phyloP scores from a whole-genome alignment of 73 alveolate genomes.

The Diophrys appendiculata region DNA sequence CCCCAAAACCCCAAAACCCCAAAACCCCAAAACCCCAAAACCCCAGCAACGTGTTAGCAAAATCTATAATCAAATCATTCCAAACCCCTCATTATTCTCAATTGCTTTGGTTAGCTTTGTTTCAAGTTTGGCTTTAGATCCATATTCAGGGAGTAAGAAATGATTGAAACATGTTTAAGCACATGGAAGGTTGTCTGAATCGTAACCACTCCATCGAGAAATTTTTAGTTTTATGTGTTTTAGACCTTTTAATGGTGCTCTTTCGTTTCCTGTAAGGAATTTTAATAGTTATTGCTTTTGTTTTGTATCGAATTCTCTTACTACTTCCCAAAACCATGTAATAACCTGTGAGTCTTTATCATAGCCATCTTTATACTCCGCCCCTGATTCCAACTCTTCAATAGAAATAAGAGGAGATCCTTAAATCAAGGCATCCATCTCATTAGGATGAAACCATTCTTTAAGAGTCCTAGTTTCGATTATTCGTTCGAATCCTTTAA shows the following conservation, averaged over 20 bases:
- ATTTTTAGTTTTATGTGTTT: slow-evolving; percentile 31
- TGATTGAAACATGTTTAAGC: slow-evolving; percentile 98
- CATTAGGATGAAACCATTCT: slow-evolving; percentile 74
- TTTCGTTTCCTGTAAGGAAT: slow-evolving; percentile 84
- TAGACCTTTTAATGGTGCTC: slow-evolving; percentile 89
- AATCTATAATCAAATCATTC: slow-evolving; percentile 83
- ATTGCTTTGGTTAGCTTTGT: slow-evolving; percentile 77
- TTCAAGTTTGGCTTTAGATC: slow-evolving; percentile 75
- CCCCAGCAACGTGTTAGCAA: no score
- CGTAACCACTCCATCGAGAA: slow-evolving; percentile 45
- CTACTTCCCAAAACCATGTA: slow-evolving; percentile 77
- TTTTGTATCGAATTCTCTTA: slow-evolving; percentile 60
- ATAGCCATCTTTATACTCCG: slow-evolving; percentile 78
- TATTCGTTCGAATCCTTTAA: slow-evolving; percentile 36
- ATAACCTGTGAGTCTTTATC: slow-evolving; percentile 46
- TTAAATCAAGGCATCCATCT: slow-evolving; percentile 78
- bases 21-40: no score
- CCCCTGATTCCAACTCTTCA: slow-evolving; percentile 65
- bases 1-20: no score
- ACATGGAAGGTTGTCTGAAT: slow-evolving; percentile 80
- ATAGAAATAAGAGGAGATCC: slow-evolving; percentile 80
- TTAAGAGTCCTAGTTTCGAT: slow-evolving; percentile 48
- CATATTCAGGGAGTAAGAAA: slow-evolving; percentile 90
- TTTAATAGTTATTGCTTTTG: slow-evolving; percentile 67
- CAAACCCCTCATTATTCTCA: slow-evolving; percentile 96